Base-by-base conservation (phyloP, 2,329 filamentous ascomycete species). In the Paracorniculantispora psalliotae region DNA sequence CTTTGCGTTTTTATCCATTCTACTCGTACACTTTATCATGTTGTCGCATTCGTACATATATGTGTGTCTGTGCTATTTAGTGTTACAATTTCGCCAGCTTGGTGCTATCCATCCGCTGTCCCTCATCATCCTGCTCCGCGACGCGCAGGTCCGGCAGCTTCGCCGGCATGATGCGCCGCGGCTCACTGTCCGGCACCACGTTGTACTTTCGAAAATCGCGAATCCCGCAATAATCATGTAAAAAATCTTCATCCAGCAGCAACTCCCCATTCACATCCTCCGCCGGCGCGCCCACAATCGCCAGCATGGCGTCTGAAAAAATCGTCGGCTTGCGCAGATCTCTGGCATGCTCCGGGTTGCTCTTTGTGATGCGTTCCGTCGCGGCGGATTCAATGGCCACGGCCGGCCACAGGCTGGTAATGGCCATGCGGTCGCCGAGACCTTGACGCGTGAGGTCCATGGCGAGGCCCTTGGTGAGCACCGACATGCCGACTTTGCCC, bases 321-420 rank as follows among this genome's bases (percentile, higher is more conserved):
- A 96, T 88, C 6, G 81, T 85, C 61, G 87, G 73, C 63, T 85
- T 88, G 60, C 89, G 77, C n/a, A 92, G 74, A 66, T 91, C 83
- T 35, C 74, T 78, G 30, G 73, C 73, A 51, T 81, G 77, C 1
- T 73, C 69, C 23, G 78, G 75, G 61, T 81, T 77, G 59, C 68
- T 61, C 61, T 64, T 64, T 1, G 76, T 79, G 61, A 81, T 77
- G 56, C 78, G 73, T 56, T 81, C 78, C 1, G 90, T 93, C 3
- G 90, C 90, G 6, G 86, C 90, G 6, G 87, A 91, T 67, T 92
- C 84, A 63, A 94, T 90, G 2, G 86, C 81, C 30, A 80, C 82
- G 4, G 90, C 90, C 12, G 91, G 91, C 91, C 91, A 96, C 5
- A 96, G 81, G 64, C 88, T 90, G 0, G 87, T 91, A 58, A 94